Evolutionary conservation across 1,284 basidiomycete species (phyloP).

Genomic region (Hypsizygus ulmarius): DNA sequence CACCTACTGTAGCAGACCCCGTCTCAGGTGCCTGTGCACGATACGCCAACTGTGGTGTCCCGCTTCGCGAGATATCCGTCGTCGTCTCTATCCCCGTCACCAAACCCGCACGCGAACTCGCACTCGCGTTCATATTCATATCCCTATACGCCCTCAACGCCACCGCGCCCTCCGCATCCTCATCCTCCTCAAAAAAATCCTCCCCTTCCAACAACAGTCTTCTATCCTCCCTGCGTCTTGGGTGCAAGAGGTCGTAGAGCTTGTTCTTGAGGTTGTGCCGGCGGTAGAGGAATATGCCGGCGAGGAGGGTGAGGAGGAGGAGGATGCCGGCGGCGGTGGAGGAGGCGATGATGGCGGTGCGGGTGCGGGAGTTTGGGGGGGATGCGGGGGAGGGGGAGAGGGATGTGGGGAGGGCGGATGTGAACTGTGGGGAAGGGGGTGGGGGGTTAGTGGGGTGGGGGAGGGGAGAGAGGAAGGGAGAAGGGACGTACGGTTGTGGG

Average conservation of each 20-base stretch:
- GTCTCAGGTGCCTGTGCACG: too few relatives aligned
- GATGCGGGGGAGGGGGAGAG: background rate
- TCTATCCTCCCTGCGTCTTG: background rate
- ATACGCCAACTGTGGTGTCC: too few relatives aligned
- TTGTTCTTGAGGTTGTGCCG: background rate
- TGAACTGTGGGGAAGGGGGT: too few relatives aligned
- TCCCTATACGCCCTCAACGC: conserved; percentile 1
- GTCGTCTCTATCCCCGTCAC: too few relatives aligned
- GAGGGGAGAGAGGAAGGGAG: background rate
- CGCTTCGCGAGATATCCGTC: too few relatives aligned
- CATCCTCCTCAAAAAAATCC: background rate
- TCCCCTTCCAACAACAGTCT: background rate
- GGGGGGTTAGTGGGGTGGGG: background rate
- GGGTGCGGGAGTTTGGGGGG: background rate
- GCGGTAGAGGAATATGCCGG: background rate
- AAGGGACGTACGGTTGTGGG: background rate
- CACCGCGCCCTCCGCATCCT: background rate
- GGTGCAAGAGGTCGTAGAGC: background rate
- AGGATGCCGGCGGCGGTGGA: background rate
- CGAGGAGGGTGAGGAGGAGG: background rate
- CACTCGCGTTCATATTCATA: background rate
- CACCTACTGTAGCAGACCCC: too few relatives aligned
- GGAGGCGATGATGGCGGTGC: background rate
- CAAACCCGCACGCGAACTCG: too few relatives aligned
- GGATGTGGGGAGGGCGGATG: background rate